Evolutionary conservation across 768 basidiomycete genomes (phyloP).

Genomic region (Tylopilus plumbeoviolaceoides): DNA sequence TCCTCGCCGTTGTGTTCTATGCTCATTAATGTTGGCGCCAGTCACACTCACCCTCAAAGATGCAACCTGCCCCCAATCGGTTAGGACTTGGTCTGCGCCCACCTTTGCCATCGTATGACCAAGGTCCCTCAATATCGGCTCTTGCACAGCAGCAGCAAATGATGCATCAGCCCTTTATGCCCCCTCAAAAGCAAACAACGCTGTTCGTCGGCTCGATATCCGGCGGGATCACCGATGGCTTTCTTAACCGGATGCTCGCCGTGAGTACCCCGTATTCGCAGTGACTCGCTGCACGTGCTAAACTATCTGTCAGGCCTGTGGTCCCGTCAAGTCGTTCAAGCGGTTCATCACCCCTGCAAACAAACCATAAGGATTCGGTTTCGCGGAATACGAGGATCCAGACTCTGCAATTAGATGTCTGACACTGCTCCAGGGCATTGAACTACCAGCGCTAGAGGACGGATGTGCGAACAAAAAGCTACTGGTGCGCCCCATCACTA

Average conservation of each 20-base stretch:
- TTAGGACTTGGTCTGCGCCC: conserved; percentile 87
- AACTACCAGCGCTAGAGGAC: conserved; percentile 58
- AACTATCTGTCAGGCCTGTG: conserved; percentile 65
- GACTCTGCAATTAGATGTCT: conserved; percentile 82
- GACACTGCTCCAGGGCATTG: conserved; percentile 57
- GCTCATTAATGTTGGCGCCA: not conserved
- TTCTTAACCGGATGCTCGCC: conserved; percentile 71
- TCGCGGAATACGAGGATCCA: conserved; percentile 93
- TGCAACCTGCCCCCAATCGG: conserved; percentile 71
- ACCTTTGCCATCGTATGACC: conserved; percentile 82
- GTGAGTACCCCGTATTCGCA: conserved; percentile 40
- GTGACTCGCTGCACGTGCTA: not conserved
- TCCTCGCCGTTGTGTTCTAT: too few species aligned
- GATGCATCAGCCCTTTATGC: conserved; percentile 56
- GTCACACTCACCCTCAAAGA: conserved; percentile 27
- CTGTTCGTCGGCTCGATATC: conserved; percentile 96
- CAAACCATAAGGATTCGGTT: conserved; percentile 95
- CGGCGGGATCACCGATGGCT: conserved; percentile 81
- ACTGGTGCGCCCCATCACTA: conserved; percentile 51
- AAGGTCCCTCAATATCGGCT: conserved; percentile 88
- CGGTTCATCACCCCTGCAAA: conserved; percentile 89
- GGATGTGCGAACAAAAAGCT: conserved; percentile 60
- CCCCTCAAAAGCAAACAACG: conserved; percentile 69
- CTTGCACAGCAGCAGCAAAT: conserved; percentile 81
- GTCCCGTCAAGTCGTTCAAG: conserved; percentile 85